These are phyloP conservation scores for Geopyxis carbonaria DNA, from an alignment of 495 filamentous ascomycete species.

Conservation along the genomic window DNA sequence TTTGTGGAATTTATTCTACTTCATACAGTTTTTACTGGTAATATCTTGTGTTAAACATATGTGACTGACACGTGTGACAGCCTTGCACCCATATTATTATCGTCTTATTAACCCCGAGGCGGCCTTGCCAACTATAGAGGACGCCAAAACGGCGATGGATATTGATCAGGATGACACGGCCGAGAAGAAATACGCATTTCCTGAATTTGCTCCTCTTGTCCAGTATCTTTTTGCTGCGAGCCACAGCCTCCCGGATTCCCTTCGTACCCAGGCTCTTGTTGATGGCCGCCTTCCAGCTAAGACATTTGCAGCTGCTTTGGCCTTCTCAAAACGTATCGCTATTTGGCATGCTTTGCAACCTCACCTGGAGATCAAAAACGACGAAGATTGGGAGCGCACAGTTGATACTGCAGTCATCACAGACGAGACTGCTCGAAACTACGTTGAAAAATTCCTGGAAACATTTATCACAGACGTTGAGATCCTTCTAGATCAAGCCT, in stretches of 20 bases:
- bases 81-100: slow-evolving; percentile 53
- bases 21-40: background rate
- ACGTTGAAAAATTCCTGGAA: slow-evolving; percentile 38
- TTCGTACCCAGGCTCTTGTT: background rate
- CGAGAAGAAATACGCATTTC: slow-evolving; percentile 25
- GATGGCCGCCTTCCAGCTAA: slow-evolving; percentile 13
- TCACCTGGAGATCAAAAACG: slow-evolving; percentile 38
- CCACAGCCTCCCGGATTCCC: background rate
- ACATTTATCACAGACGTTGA: slow-evolving; percentile 14
- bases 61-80: slow-evolving; percentile 17
- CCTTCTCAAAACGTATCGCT: slow-evolving; percentile 56
- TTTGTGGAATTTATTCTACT: background rate
- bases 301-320: slow-evolving; percentile 46
- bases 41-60: slow-evolving; percentile 2
- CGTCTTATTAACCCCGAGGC: slow-evolving; percentile 40
- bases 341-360: slow-evolving; percentile 50
- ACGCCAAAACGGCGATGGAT: slow-evolving; percentile 15
- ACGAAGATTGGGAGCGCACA: slow-evolving; percentile 73
- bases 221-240: slow-evolving; percentile 23
- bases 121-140: slow-evolving; percentile 30
- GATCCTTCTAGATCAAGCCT: slow-evolving; percentile 36
- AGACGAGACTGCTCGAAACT: slow-evolving; percentile 40
- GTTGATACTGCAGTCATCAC: slow-evolving; percentile 52
- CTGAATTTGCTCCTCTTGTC: slow-evolving; percentile 24
- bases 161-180: slow-evolving; percentile 4